These are phyloP conservation scores for Arabidopsis lyrata DNA, from an alignment of 441 rosid species.

Conservation along the genomic window DNA sequence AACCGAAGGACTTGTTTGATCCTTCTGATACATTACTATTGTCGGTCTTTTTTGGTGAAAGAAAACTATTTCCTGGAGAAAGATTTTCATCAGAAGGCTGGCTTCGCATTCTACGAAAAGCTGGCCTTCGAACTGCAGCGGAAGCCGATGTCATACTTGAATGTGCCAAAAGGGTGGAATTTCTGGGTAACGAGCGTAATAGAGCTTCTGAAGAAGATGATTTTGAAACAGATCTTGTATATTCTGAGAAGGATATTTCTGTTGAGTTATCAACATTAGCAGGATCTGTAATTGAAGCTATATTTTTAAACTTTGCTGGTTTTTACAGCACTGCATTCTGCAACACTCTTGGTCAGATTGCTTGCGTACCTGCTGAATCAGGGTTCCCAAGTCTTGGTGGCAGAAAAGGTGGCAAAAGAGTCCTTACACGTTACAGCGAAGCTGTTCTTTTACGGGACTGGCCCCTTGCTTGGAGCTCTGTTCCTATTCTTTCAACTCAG, in stretches of 20 bases:
- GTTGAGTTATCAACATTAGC: conserved; percentile 84
- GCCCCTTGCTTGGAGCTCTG: conserved; percentile 97
- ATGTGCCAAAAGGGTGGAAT: conserved; percentile 89
- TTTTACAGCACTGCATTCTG: conserved; percentile 88
- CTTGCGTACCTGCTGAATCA: conserved; percentile 89
- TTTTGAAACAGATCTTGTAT: conserved; percentile 61
- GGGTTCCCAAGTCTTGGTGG: conserved; percentile 86
- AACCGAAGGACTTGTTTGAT: conserved; percentile 92
- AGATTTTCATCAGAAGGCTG: conserved; percentile 86
- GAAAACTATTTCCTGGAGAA: conserved; percentile 95
- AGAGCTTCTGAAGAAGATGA: conserved; percentile 62
- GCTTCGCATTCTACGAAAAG: conserved; percentile 89
- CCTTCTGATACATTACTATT: conserved; percentile 85
- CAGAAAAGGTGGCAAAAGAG: conserved; percentile 74
- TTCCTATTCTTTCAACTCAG: conserved; percentile 86
- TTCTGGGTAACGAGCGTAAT: conserved; percentile 73
- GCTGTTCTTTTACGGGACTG: conserved; percentile 87
- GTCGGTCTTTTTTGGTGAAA: conserved; percentile 91
- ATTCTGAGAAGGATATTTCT: conserved; percentile 65
- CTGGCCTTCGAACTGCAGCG: conserved; percentile 77
- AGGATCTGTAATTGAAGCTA: conserved; percentile 89
- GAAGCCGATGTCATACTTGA: conserved; percentile 93
- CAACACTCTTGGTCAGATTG: conserved; percentile 77
- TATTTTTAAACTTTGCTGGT: conserved; percentile 85
- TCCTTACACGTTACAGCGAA: conserved; percentile 87